phyloP scores from a whole-genome alignment of 2,329 filamentous ascomycete genomes.

The Sarocladium strictum region DNA sequence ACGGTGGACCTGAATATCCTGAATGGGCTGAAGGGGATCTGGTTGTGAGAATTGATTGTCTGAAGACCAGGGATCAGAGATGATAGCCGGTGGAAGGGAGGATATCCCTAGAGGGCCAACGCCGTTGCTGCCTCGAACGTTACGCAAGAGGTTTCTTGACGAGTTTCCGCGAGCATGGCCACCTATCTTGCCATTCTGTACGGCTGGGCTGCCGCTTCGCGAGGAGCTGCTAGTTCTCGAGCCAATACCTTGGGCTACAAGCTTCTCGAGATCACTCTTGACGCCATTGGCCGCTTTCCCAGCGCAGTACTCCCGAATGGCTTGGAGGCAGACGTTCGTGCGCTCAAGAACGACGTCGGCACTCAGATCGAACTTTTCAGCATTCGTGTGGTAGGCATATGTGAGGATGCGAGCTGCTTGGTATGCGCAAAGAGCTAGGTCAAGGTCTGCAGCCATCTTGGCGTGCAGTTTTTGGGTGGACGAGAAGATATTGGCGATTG shows the following conservation, averaged over 20 bases:
- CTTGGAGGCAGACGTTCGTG: constrained; percentile 43
- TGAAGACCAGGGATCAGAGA: constrained; percentile 5
- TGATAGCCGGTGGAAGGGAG: constrained; percentile 1
- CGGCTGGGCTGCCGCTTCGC: constrained; percentile 12
- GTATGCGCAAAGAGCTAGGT: constrained; percentile 49
- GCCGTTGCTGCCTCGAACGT: not conserved
- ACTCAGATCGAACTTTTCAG: constrained; percentile 36
- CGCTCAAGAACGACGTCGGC: constrained; percentile 42
- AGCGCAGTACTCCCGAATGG: constrained; percentile 44
- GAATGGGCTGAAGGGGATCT: constrained; percentile 3
- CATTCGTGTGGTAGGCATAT: constrained; percentile 41
- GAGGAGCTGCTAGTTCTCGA: constrained; percentile 12
- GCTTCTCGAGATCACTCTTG: constrained; percentile 42
- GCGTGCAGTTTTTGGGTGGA: constrained; percentile 45
- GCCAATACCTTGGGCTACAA: constrained; percentile 40
- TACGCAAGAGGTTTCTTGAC: not conserved
- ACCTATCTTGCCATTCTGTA: constrained; percentile 14
- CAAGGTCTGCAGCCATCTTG: constrained; percentile 47
- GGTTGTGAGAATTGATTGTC: constrained; percentile 3
- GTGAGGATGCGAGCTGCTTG: constrained; percentile 49
- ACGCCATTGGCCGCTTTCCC: constrained; percentile 44
- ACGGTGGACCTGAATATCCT: constrained; percentile 7
- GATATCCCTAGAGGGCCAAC: not conserved
- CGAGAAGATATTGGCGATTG: constrained; percentile 50
- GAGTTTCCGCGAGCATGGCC: constrained; percentile 10